These are phyloP conservation scores for Tremella mesenterica DNA, from an alignment of 768 basidiomycete species.

Conservation along the genomic window DNA sequence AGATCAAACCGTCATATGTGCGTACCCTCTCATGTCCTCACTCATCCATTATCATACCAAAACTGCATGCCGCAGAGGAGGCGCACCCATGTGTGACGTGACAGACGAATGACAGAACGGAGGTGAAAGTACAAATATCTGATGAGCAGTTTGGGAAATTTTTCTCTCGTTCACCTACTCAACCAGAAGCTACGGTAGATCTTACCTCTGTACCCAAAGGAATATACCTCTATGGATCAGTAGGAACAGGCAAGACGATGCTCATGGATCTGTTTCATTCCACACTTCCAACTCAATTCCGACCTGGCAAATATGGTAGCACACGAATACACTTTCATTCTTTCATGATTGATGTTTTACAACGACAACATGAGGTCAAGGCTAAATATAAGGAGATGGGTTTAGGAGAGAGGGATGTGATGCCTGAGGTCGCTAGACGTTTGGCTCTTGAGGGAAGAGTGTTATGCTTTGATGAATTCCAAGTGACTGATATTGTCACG, in stretches of 20 bases:
- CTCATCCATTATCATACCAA: background rate
- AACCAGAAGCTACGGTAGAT: conserved; percentile 35
- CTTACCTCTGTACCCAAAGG: conserved; percentile 65
- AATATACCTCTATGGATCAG: conserved; percentile 89
- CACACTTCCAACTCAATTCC: conserved; percentile 51
- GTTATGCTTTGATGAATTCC: conserved; percentile 96
- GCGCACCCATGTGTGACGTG: too few species aligned
- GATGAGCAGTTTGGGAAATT: conserved; percentile 21
- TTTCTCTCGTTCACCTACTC: conserved; percentile 11
- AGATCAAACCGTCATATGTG: conserved; percentile 32
- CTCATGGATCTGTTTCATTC: conserved; percentile 97
- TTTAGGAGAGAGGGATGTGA: conserved; percentile 64
- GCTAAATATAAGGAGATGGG: conserved; percentile 47
- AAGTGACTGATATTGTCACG: conserved; percentile 95
- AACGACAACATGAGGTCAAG: conserved; percentile 50
- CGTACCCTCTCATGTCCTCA: conserved; percentile 1
- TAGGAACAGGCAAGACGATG: conserved; percentile 92
- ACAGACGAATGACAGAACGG: too few species aligned
- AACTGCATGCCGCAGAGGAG: background rate
- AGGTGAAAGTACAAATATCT: background rate
- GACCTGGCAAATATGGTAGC: conserved; percentile 15
- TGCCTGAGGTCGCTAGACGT: conserved; percentile 76
- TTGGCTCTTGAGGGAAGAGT: conserved; percentile 74
- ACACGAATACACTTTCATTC: conserved; percentile 89
- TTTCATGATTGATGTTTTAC: conserved; percentile 98